Percentiles rank a stretch among this genome's conserved stretches.
Evolutionary conservation across 352 stramenopile species (phyloP).

Genomic region (Aphanomyces astaci): DNA sequence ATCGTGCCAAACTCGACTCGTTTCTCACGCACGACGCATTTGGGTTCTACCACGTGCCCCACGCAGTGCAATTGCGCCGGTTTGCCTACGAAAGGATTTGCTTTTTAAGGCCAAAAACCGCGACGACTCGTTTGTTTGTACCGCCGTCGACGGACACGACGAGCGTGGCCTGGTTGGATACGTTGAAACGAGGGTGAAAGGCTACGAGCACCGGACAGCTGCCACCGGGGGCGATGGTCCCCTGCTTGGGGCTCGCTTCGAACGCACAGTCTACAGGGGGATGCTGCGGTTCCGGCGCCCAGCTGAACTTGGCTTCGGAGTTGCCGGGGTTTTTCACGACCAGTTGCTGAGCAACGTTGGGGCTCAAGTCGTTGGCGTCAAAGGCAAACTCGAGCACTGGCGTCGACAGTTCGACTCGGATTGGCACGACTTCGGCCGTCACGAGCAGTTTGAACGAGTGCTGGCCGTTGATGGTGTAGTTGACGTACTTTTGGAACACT

Average conservation of each 20-base stretch:
- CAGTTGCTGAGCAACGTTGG: conserved; percentile 50
- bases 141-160: conserved; percentile 16
- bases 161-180: conserved; percentile 25
- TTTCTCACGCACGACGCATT: conserved; percentile 54
- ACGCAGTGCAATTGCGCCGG: conserved; percentile 39
- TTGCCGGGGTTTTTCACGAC: conserved; percentile 87
- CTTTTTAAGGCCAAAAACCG: background rate
- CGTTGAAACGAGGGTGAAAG: conserved; percentile 30
- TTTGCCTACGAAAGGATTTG: conserved; percentile 28
- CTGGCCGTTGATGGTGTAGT: conserved; percentile 78
- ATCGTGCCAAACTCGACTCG: conserved; percentile 76
- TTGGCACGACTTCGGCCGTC: conserved; percentile 83
- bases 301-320: conserved; percentile 76
- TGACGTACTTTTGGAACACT: conserved; percentile 79
- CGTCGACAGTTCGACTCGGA: conserved; percentile 64
- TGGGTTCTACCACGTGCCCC: conserved; percentile 43
- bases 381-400: conserved; percentile 74
- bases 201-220: conserved; percentile 29
- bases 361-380: conserved; percentile 38
- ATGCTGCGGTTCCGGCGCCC: conserved; percentile 30
- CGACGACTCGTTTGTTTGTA: background rate
- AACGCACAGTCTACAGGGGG: conserved; percentile 30
- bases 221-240: conserved; percentile 31
- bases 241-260: conserved; percentile 34
- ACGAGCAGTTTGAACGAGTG: conserved; percentile 80